Conservation (phyloP, 148 eudicot genomes). For the Fagopyrum homotropicum region DNA sequence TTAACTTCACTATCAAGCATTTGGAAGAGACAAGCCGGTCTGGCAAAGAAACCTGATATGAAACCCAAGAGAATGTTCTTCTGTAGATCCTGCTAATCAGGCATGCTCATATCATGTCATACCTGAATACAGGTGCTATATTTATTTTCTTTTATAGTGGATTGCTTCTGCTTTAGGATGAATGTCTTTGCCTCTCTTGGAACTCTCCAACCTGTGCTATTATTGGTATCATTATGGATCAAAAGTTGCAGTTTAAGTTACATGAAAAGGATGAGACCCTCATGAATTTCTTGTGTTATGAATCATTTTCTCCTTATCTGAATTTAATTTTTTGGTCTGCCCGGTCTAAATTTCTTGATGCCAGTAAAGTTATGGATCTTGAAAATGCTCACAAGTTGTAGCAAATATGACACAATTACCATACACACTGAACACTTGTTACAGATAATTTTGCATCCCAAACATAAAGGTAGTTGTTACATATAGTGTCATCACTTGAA, state of each 20-base stretch:
- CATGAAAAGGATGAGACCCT: background rate
- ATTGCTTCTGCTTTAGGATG: background rate
- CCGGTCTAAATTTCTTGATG: background rate
- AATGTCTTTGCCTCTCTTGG: background rate
- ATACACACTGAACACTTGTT: background rate
- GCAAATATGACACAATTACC: background rate
- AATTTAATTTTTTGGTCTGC: background rate
- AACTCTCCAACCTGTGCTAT: background rate
- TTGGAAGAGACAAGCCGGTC: constrained; percentile 4
- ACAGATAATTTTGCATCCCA: background rate
- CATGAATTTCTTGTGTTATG: background rate
- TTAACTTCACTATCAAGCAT: constrained; percentile 34
- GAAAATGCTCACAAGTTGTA: background rate
- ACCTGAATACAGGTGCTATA: background rate
- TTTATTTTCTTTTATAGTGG: background rate
- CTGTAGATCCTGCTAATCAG: background rate
- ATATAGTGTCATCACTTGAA: background rate
- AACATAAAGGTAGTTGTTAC: background rate
- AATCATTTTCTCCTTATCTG: background rate
- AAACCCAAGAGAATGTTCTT: background rate
- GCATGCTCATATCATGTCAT: background rate
- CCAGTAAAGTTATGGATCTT: background rate
- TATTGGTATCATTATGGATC: background rate
- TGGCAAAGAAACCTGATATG: background rate
- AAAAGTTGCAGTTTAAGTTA: background rate